Conservation (phyloP, 75 land plant genomes). For the Sequoiadendron giganteum region DNA sequence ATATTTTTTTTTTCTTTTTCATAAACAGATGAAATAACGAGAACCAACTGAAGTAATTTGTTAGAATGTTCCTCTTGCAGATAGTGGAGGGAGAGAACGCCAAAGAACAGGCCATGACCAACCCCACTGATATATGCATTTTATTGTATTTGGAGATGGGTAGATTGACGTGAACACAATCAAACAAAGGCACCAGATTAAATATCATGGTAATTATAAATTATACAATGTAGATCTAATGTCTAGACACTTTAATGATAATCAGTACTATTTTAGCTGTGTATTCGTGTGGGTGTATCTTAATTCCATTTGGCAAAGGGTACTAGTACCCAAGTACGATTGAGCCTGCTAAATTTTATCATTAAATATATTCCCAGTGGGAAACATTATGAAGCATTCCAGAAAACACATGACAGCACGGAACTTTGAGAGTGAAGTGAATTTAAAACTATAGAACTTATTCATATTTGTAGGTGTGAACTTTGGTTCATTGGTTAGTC, state of each 20-base stretch:
- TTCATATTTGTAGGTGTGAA: not conserved
- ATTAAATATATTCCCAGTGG: not conserved
- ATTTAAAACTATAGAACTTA: not conserved
- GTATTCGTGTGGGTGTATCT: conserved; percentile 1
- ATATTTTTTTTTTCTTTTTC: no score
- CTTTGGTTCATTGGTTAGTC: not conserved
- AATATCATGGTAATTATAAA: not conserved
- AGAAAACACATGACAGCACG: not conserved
- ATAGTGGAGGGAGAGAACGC: no score
- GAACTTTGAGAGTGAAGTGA: not conserved
- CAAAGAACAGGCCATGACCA: no score
- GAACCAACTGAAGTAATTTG: no score
- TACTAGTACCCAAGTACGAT: not conserved
- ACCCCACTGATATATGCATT: not conserved
- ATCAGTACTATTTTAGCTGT: not conserved
- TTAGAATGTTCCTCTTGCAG: no score
- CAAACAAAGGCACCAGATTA: not conserved
- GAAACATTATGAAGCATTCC: not conserved
- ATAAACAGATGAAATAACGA: no score
- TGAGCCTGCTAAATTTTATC: not conserved
- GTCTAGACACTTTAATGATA: not conserved
- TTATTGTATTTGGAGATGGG: not conserved
- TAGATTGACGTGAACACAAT: not conserved
- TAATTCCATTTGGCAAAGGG: not conserved
- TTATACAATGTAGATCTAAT: not conserved